These are phyloP conservation scores for Plectosphaerella cucumerina DNA, from an alignment of 2,329 filamentous ascomycete species.

Conservation along the genomic window DNA sequence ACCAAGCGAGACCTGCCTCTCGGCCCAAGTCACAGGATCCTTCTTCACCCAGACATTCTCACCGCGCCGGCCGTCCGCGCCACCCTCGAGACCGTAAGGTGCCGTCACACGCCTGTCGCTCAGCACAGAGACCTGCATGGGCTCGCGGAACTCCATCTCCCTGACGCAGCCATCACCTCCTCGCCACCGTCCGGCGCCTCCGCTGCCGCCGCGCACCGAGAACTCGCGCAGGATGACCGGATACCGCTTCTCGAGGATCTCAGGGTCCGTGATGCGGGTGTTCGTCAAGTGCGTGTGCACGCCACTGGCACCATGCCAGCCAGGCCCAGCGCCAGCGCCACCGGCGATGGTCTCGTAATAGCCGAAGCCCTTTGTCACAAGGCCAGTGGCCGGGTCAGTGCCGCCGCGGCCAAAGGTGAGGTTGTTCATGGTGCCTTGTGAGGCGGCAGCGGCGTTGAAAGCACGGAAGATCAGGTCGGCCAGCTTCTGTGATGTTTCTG, in stretches of 20 bases:
- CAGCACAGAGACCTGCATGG: constrained; percentile 74
- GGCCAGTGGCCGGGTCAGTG: constrained; percentile 46
- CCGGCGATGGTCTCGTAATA: constrained; percentile 86
- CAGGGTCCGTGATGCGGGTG: constrained; percentile 75
- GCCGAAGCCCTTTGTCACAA: constrained; percentile 63
- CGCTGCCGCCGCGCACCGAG: constrained; percentile 56
- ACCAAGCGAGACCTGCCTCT: constrained; percentile 20
- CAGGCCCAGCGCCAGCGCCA: constrained; percentile 67
- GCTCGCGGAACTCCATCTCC: constrained; percentile 78
- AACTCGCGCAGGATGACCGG: constrained; percentile 71
- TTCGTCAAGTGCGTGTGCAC: constrained; percentile 89
- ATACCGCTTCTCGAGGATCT: constrained; percentile 74
- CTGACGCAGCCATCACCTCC: constrained; percentile 75
- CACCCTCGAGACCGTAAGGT: constrained; percentile 72
- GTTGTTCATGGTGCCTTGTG: constrained; percentile 80
- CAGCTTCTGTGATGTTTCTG: constrained; percentile 73
- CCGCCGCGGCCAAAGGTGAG: constrained; percentile 80
- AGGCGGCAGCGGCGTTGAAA: constrained; percentile 74
- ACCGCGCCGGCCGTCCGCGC: constrained; percentile 63
- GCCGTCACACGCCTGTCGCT: constrained; percentile 71
- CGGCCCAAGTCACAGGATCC: constrained; percentile 21
- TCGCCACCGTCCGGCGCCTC: constrained; percentile 59
- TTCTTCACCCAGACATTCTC: constrained; percentile 62
- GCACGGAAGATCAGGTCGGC: constrained; percentile 81
- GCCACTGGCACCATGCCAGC: constrained; percentile 69